Evolutionary conservation across 2,329 filamentous ascomycete genomes (phyloP), one percentile per base, ranked within the genome.

Genomic region (Colletotrichum sp.): DNA sequence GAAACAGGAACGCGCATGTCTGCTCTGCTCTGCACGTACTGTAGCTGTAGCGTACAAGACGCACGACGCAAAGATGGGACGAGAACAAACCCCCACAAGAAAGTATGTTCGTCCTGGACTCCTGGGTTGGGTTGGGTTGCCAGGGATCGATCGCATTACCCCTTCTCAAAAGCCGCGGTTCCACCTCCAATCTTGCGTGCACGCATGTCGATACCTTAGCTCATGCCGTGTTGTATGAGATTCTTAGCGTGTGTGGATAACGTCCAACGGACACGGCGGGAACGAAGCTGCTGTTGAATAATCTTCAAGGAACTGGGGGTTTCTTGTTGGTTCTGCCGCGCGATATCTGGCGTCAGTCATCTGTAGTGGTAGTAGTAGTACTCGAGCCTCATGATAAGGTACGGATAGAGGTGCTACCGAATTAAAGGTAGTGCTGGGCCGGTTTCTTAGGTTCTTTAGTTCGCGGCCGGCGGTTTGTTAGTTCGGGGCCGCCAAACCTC

Each of bases 1-100:
- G 72, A 60, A 66, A 66, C 60, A 71, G 68, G 72, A 75, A 65
- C 34, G 72, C 68, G 68, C 68, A 66, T 66, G 59, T 52, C 62
- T 66, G 21, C 39, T 26, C 68, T 75, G 72, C 72, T 26, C 68
- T 75, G 72, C 72, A 66, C 34, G 60, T 62, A 32, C 39, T 59
- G 71, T 36, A 57, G 26, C 24, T 30, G 59, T n/a, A 13, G 59
- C 59, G 26, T n/a, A 16, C 52, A 57, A 57, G 52, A 26, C 52
- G 64, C 32, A 32, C 66, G 39, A 70, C 71, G 60, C 49, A 18
- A 26, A 69, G 67, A 69, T 69, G 67, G 67, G 67, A 69, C 67
- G 67, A 69, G 34, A 60, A 57, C 16, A 62, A 63, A 5, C 49
- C 66, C 66, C 71, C 32, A 64, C 66, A 66, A 71, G 69, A 75